Evolutionary conservation across 352 stramenopile genomes (phyloP).

Genomic region (Phytopythium aichiense): DNA sequence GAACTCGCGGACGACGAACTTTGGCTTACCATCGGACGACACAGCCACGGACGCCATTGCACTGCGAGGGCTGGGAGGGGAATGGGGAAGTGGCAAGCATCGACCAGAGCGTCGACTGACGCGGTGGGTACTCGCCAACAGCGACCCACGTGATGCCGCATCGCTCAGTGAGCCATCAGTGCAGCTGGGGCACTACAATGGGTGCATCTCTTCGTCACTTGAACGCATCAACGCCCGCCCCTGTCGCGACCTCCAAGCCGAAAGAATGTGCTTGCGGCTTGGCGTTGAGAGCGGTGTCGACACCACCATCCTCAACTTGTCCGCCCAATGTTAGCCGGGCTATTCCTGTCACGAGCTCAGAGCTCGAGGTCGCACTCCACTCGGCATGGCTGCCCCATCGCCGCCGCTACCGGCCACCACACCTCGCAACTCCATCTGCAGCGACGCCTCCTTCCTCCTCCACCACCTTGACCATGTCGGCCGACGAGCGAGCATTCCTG

Average conservation of each 20-base stretch:
- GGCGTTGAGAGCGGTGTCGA: not conserved
- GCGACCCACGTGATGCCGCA: not conserved
- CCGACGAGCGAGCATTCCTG: conserved; percentile 21
- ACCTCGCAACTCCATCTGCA: not conserved
- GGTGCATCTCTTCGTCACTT: conserved; percentile 4
- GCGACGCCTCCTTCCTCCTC: not conserved
- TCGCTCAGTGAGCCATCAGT: not conserved
- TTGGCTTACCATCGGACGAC: not conserved
- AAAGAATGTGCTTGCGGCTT: not conserved
- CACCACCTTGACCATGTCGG: conserved; percentile 1
- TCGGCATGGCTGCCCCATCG: not conserved
- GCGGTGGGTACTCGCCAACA: not conserved
- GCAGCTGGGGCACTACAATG: not conserved
- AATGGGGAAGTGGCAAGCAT: not conserved
- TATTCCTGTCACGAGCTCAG: not conserved
- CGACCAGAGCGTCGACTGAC: not conserved
- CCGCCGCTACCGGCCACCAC: not conserved
- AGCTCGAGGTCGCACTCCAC: not conserved
- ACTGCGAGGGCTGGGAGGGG: not conserved
- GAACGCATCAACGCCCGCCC: not conserved
- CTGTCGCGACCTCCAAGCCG: not conserved
- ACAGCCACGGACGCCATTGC: not conserved
- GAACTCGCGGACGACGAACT: conserved; percentile 15
- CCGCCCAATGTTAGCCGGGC: not conserved
- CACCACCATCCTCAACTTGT: too few relatives aligned